These are phyloP conservation scores for Eleusine indica DNA, from an alignment of 176 grass and related monocot genomes.

Conservation along the genomic window DNA sequence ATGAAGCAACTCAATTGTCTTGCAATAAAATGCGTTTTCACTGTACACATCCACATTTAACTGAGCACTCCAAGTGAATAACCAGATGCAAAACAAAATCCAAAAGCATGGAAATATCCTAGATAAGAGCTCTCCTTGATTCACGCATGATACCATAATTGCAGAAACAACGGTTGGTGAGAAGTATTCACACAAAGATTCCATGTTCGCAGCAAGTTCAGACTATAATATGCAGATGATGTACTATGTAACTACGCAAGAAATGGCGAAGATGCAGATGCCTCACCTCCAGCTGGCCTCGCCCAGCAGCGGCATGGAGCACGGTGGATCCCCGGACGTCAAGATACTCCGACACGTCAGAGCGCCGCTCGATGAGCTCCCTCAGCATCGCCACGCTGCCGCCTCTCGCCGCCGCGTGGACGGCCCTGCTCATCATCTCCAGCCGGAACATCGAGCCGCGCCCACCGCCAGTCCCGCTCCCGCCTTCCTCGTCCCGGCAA, in stretches of 20 bases:
- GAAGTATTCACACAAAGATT: neutral
- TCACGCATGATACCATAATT: neutral
- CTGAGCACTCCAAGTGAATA: neutral
- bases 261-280: conserved; percentile 18
- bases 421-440: conserved; percentile 84
- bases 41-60: neutral
- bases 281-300: conserved; percentile 85
- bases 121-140: neutral
- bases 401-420: conserved; percentile 80
- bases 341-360: conserved; percentile 58
- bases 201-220: neutral
- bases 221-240: neutral
- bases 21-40: neutral
- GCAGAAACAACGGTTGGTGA: neutral
- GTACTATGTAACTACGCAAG: neutral
- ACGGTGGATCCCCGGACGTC: conserved; percentile 80
- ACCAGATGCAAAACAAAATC: neutral
- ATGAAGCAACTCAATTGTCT: neutral
- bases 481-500: conserved; percentile 38
- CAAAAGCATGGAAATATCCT: conserved; percentile 9
- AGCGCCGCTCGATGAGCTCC: conserved; percentile 58
- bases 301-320: conserved; percentile 79
- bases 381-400: conserved; percentile 74
- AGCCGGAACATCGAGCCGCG: conserved; percentile 53
- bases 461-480: neutral